Conservation (phyloP, 495 filamentous ascomycete species). For the Aspergillus carlsbadensis region DNA sequence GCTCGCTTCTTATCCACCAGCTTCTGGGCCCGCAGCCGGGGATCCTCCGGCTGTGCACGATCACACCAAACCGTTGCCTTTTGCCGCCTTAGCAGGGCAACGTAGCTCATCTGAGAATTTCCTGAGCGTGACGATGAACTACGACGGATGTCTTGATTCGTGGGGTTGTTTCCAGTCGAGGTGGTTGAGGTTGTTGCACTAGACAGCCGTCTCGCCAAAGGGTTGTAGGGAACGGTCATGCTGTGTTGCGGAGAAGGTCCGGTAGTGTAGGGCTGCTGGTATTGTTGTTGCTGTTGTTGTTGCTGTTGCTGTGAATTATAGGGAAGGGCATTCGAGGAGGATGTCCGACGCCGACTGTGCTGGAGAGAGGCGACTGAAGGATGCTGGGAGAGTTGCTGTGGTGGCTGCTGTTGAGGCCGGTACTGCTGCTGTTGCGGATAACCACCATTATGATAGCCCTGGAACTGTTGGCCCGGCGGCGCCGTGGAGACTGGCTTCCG, state of each 20-base stretch:
- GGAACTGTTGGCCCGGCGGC: slow-evolving; percentile 32
- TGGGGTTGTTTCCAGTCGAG: slow-evolving; percentile 48
- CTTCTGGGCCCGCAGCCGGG: slow-evolving; percentile 74
- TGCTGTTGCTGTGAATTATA: slow-evolving; percentile 32
- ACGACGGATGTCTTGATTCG: slow-evolving; percentile 62
- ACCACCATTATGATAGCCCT: slow-evolving; percentile 36
- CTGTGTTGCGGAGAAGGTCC: slow-evolving; percentile 29
- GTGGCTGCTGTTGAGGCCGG: slow-evolving; percentile 4
- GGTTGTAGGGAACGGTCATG: slow-evolving; percentile 34
- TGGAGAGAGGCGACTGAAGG: slow-evolving; percentile 29
- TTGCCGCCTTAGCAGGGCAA: slow-evolving; percentile 89
- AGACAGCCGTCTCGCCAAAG: slow-evolving; percentile 63
- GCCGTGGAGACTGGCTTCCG: slow-evolving; percentile 34
- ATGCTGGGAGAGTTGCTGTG: slow-evolving; percentile 31
- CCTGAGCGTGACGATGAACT: slow-evolving; percentile 67
- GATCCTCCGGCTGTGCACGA: slow-evolving; percentile 88
- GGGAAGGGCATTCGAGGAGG: slow-evolving; percentile 59
- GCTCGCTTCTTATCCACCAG: slow-evolving; percentile 81
- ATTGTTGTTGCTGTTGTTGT: slow-evolving; percentile 13
- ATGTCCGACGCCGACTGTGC: slow-evolving; percentile 57
- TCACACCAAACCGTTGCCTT: slow-evolving; percentile 99
- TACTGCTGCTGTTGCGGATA: slow-evolving; percentile 21
- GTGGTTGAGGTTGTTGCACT: slow-evolving; percentile 70
- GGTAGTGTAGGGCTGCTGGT: slow-evolving; percentile 26
- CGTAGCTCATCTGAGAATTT: slow-evolving; percentile 70